These are phyloP conservation scores for Penicillium herquei DNA, from an alignment of 495 filamentous ascomycete species.

Conservation along the genomic window DNA sequence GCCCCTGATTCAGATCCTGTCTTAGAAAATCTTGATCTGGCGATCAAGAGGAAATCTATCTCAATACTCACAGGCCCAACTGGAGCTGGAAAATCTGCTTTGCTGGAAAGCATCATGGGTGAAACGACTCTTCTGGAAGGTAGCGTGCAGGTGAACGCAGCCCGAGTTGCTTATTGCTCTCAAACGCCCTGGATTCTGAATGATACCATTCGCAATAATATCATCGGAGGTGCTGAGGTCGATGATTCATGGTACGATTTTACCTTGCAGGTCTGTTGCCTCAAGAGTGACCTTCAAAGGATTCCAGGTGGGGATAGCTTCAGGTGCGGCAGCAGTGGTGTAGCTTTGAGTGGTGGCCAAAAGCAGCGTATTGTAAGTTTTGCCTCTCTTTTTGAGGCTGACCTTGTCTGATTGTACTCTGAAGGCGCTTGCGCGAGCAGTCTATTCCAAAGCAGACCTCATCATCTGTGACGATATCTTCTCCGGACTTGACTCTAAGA, in stretches of 20 bases:
- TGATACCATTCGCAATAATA: not conserved
- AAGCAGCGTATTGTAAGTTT: not conserved
- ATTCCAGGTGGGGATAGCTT: not conserved
- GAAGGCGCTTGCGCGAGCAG: not conserved
- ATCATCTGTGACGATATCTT: not conserved
- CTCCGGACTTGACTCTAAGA: not conserved
- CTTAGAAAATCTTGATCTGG: not conserved
- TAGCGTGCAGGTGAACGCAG: not conserved
- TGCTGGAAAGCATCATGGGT: not conserved
- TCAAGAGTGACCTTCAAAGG: not conserved
- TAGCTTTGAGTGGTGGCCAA: not conserved
- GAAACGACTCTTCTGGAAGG: not conserved
- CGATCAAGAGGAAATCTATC: not conserved
- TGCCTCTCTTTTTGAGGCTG: not conserved
- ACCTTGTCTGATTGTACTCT: not conserved
- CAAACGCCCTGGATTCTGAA: slow-evolving; percentile 1
- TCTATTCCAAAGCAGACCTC: not conserved
- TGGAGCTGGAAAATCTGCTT: slow-evolving; percentile 1
- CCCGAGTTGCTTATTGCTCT: not conserved
- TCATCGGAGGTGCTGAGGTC: not conserved
- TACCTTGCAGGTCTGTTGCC: not conserved
- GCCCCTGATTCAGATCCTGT: not conserved
- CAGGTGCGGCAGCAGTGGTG: not conserved
- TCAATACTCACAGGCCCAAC: not conserved
- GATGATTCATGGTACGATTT: not conserved